Evolutionary conservation across 805 yeast species (phyloP), one percentile per base, ranked within the genome.

Genomic region (Nematodospora valgi): DNA sequence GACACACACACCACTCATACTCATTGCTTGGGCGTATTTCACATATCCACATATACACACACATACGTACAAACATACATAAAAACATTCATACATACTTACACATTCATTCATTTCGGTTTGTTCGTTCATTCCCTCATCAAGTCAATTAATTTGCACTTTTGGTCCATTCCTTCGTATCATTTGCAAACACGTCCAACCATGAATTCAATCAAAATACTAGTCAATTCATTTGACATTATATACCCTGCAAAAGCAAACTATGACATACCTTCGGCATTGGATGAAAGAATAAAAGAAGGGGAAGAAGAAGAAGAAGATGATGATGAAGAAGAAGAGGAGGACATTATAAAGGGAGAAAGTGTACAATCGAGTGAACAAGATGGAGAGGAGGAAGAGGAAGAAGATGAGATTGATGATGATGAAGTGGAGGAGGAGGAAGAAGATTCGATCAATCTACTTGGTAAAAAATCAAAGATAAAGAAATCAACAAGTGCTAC

Each of bases 171-270:
- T 21, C 7, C 7, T 10, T 10, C 23, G 10, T 10, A 21, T 23
- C 25, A 5, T 23, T 11, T 7, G 11, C 25, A 11, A 5, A 6
- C 5, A 11, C 12, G 5, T 23, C 11, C 7, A n/a, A 8, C 16
- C 30, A 62, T 62, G 68, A 62, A 62, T 45, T 59, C 65, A 17
- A 51, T 62, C 19, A 61, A 59, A 37, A 46, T 57, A 11, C 39
- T 62, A 30, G 65, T 59, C 27, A 53, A 49, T 41, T 60, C 66
- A 13, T 37, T 62, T 29, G 67, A 62, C 35, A 45, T 9, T 52
- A 51, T 43, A 35, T 54, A 49, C 51, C 47, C 44, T 33, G 35
- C 11, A 26, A 30, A 27, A 20, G 29, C 19, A 33, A 38, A 11
- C 32, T 37, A 30, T 35, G 36, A 30, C 31, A 20, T 3, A 3